phyloP scores from a whole-genome alignment of 768 basidiomycete genomes.

The Termitomyces sp. region DNA sequence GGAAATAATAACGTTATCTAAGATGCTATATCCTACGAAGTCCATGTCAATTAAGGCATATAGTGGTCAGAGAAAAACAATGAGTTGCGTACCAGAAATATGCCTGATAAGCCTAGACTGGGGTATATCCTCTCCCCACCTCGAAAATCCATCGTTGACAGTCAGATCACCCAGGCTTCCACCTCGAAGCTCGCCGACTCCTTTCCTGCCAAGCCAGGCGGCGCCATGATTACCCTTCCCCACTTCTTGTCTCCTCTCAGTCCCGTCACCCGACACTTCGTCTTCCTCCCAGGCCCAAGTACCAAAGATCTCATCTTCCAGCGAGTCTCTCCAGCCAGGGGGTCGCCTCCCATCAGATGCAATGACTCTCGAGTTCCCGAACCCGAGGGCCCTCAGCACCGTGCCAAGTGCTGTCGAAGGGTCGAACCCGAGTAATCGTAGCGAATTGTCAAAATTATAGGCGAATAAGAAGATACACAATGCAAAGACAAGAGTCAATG shows the following conservation, averaged over 20 bases:
- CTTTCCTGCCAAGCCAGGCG: slow-evolving; percentile 34
- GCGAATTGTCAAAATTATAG: slow-evolving; percentile 66
- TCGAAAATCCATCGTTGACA: slow-evolving; percentile 47
- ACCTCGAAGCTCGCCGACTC: slow-evolving; percentile 19
- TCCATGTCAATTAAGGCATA: background rate
- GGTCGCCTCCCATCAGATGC: slow-evolving; percentile 43
- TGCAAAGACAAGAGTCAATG: slow-evolving; percentile 61
- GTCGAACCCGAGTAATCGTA: slow-evolving; percentile 46
- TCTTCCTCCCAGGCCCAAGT: slow-evolving; percentile 63
- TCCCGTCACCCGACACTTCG: slow-evolving; percentile 51
- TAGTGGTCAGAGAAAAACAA: background rate
- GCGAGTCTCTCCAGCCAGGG: slow-evolving; percentile 45
- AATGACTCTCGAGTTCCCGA: slow-evolving; percentile 30
- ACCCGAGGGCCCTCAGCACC: slow-evolving; percentile 32
- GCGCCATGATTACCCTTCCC: slow-evolving; percentile 37
- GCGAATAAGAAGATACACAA: slow-evolving; percentile 62
- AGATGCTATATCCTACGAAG: slow-evolving; percentile 67
- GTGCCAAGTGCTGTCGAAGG: slow-evolving; percentile 30
- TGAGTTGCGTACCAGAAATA: slow-evolving; percentile 46
- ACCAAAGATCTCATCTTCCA: slow-evolving; percentile 64
- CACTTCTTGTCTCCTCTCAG: slow-evolving; percentile 37
- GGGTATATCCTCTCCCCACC: slow-evolving; percentile 55
- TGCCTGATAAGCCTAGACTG: slow-evolving; percentile 54
- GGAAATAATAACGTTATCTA: slow-evolving; percentile 76
- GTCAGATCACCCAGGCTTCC: slow-evolving; percentile 26